A percentile compares a stretch with the other conserved stretches of the same genome.
phyloP scores from a whole-genome alignment of 2,329 filamentous ascomycete species.

The Penicillium sp. region DNA sequence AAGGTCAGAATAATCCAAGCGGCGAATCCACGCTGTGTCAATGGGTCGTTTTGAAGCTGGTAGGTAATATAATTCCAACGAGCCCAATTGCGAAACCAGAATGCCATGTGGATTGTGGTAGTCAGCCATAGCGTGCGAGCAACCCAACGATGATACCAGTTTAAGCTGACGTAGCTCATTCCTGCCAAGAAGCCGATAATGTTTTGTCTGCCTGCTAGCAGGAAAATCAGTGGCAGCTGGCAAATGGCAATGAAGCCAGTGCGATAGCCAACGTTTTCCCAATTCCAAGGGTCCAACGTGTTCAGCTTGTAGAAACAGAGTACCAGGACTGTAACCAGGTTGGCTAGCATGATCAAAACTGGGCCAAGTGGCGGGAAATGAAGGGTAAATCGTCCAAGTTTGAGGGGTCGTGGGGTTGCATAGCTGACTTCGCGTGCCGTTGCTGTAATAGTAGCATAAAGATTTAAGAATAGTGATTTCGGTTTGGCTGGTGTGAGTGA shows the following conservation, averaged over 20 bases:
- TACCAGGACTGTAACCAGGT: slow-evolving; percentile 53
- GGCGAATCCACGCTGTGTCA: slow-evolving; percentile 53
- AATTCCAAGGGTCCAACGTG: slow-evolving; percentile 49
- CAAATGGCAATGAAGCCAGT: slow-evolving; percentile 54
- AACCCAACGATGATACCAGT: slow-evolving; percentile 55
- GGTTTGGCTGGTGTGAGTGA: slow-evolving; percentile 53
- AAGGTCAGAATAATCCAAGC: slow-evolving; percentile 54
- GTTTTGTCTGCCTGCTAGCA: slow-evolving; percentile 57
- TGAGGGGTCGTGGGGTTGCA: slow-evolving; percentile 42
- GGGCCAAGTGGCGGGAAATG: slow-evolving; percentile 44
- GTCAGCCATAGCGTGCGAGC: slow-evolving; percentile 54
- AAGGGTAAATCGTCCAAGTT: slow-evolving; percentile 31
- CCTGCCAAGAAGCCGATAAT: slow-evolving; percentile 51
- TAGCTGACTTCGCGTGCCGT: slow-evolving; percentile 55
- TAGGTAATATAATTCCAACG: slow-evolving; percentile 51
- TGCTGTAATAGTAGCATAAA: slow-evolving; percentile 55
- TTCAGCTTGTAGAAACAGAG: slow-evolving; percentile 58
- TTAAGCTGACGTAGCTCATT: slow-evolving; percentile 51
- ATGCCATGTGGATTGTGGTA: slow-evolving; percentile 55
- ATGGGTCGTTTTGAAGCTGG: slow-evolving; percentile 50
- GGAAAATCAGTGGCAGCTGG: slow-evolving; percentile 57
- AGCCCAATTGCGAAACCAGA: slow-evolving; percentile 55
- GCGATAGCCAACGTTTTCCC: slow-evolving; percentile 58
- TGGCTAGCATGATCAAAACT: slow-evolving; percentile 38
- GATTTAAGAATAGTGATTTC: slow-evolving; percentile 47